Evolutionary conservation across 2,329 filamentous ascomycete genomes (phyloP), one percentile per base, ranked within the genome.

Genomic region (Ustulina deusta): DNA sequence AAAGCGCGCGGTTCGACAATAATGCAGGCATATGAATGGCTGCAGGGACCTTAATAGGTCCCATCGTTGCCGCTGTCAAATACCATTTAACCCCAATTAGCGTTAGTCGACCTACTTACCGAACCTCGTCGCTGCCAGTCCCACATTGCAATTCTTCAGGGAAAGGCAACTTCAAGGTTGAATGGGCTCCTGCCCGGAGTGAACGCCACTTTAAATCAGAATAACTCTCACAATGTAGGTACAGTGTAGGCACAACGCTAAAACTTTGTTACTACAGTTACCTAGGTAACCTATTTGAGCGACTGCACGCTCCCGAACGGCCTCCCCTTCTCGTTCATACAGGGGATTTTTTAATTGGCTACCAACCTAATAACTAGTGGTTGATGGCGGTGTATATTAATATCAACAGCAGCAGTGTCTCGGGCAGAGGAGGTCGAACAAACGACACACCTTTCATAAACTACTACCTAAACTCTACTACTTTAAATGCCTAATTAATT

Each of bases 1-100:
- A 64, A 63, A 51, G 64, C 67, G 63, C 67, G 67, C 67, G 67
- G 67, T 58, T 69, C 66, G 38, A 49, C 13, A 46, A n/a, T 32
- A 58, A 29, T 6, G 40, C 42, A 22, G 52, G 22, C 48, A 59
- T 65, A 36, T 54, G 65, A 65, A 60, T 65, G 62, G 57, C 62
- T 62, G 29, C 52, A 57, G 51, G 34, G 17, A 38, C n/a, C n/a
- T 32, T 22, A 15, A 34, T 17, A 36, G 25, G 38, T 34, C 42
- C 57, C 57, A 34, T 54, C 40, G 20, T 38, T 61, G 36, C 58
- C 36, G 42, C 63, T 52, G 49, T 51, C 57, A 27, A 36, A 48
- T 5, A 5, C 6, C 25, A 27, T 27, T 32, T 29, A 32, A 29
- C 27, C 34, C 27, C 40, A 52, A 38, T 56, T 61, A 61, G 32